Percentiles rank a stretch among this genome's conserved stretches.
Conservation (phyloP, 495 filamentous ascomycete genomes). For the Neurospora sp. region DNA sequence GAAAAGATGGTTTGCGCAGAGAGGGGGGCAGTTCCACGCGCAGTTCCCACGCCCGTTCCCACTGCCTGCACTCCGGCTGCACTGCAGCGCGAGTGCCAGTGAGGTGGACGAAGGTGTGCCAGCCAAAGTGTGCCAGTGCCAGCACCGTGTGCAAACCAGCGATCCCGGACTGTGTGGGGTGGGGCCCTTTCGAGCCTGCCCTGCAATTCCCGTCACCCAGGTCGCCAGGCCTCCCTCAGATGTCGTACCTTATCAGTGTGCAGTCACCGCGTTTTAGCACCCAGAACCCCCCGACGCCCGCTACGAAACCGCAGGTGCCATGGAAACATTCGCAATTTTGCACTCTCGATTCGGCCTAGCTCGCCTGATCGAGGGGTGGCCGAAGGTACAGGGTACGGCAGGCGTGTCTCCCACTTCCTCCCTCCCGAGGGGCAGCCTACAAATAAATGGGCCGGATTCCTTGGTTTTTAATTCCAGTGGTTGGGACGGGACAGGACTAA, state of each 20-base stretch:
- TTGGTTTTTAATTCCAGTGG: background rate
- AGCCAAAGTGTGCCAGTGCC: background rate
- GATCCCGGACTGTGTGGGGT: conserved; percentile 9
- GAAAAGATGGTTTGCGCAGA: conserved; percentile 24
- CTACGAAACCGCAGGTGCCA: background rate
- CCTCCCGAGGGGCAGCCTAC: conserved; percentile 2
- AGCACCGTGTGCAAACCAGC: conserved; percentile 3
- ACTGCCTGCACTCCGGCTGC: background rate
- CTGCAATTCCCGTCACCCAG: background rate
- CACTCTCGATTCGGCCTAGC: conserved; percentile 13
- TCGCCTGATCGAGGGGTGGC: background rate
- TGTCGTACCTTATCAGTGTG: conserved; percentile 4
- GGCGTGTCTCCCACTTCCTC: conserved; percentile 2
- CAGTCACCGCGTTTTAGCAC: conserved; percentile 8
- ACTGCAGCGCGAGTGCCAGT: conserved; percentile 1
- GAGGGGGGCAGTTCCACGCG: conserved; percentile 10
- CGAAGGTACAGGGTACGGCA: conserved; percentile 6
- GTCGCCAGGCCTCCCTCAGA: background rate
- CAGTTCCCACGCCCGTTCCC: conserved; percentile 5
- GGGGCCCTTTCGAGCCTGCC: conserved; percentile 2
- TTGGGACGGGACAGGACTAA: background rate
- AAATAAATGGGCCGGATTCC: conserved; percentile 1
- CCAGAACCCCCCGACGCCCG: conserved; percentile 1
- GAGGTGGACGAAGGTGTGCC: background rate
- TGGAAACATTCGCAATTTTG: conserved; percentile 18